Conservation (phyloP, 306 rosid species). For the Ammopiptanthus mongolicus region DNA sequence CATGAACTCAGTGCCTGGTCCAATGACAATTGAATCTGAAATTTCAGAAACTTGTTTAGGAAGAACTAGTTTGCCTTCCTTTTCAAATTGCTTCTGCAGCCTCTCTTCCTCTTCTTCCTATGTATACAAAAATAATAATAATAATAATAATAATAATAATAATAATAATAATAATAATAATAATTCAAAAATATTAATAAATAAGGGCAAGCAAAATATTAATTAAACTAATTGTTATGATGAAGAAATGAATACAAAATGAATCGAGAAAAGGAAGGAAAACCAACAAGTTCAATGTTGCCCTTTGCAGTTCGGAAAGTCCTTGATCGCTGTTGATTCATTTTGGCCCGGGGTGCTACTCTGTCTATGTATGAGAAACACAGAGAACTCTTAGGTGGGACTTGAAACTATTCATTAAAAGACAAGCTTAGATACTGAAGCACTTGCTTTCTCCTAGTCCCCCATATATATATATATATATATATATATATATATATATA, state of each 20-base stretch:
- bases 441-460: not conserved
- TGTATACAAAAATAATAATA: not conserved
- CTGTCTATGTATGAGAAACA: conserved; percentile 40
- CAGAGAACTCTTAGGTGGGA: not conserved
- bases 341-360: conserved; percentile 63
- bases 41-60: conserved; percentile 34
- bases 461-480: not conserved
- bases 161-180: too few species aligned
- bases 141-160: not conserved
- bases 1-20: conserved; percentile 69
- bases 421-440: not conserved
- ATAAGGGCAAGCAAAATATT: not conserved
- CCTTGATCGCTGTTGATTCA: conserved; percentile 55
- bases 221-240: not conserved
- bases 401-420: not conserved
- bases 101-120: conserved; percentile 47
- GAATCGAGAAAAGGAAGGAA: not conserved
- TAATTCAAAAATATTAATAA: not conserved
- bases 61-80: conserved; percentile 44
- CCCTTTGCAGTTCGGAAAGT: conserved; percentile 40
- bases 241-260: not conserved
- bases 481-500: too few species aligned
- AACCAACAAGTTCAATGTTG: conserved; percentile 21
- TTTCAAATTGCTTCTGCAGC: conserved; percentile 31
- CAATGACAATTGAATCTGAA: conserved; percentile 40